Base-by-base conservation (phyloP, 2,329 filamentous ascomycete genomes). In the Microsporum audouinii region DNA sequence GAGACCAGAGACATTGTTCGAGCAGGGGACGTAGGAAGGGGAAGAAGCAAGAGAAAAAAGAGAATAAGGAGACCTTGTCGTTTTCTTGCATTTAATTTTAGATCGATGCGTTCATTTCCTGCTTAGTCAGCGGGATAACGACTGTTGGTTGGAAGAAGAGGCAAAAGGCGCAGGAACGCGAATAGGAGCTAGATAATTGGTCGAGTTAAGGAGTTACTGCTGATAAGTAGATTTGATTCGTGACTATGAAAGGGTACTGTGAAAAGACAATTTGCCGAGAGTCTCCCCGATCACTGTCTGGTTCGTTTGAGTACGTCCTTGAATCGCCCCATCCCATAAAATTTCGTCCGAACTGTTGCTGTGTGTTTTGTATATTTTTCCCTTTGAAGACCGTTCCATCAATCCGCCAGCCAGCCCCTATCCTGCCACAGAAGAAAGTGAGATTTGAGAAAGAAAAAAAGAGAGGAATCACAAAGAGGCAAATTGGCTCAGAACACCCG, bases 361-460 rank as follows among this genome's bases (percentile, higher is more conserved):
- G 49, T 14, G 29, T 53, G 12, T 7, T 31, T 34, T 31, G 49
- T 53, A 29, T 29, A 12, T n/a, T 51, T 31, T 53, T 8, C 31
- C 51, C 49, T n/a, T 55, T 34, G n/a, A n/a, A 55, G 31, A 55
- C 51, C 51, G 23, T 55, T 34, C 51, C 51, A 55, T 55, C 51
- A 33, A 29, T 14, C 51, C 5, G 23, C 51, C 51, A 55, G 51
- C 31, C 51, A 34, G 31, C 31, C 45, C 51, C 51, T 33, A 55
- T 31, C 51, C 51, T n/a, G 51, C 31, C 33, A 51, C 51, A 17
- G 8, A 34, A 55, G 31, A 41, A 17, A 41, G 39, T 43, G 39
- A 43, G 14, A 23, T 6, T 43, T 41, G 14, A 43, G 31, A 23
- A 34, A 17, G 23, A 6, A 8, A 38, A 23, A 51, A 31, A 33